Evolutionary conservation across 1,139 yeast genomes (phyloP), one percentile per base, ranked within the genome.

Genomic region (Hansenula sp.): DNA sequence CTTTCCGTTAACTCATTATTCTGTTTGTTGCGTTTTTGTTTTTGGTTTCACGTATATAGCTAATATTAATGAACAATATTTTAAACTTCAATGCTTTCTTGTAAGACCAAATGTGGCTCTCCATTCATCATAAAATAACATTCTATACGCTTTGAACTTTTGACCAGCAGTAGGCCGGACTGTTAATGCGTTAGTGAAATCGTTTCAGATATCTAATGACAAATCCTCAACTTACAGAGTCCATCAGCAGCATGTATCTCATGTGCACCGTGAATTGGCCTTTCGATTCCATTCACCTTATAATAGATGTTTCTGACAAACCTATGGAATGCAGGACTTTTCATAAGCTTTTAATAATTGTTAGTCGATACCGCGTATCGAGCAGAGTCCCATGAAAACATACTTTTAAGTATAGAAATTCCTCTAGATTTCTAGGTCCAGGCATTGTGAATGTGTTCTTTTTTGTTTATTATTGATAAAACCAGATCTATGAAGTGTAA

Each of bases 301-400:
- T 84, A 84, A 57, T 84, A 85, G 1, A 84, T 66, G 16, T 71
- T 68, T 38, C 81, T 71, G 6, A 88, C 96, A 69, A 85, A 79
- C 38, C 79, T 68, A 55, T 85, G 84, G 58, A 89, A 89, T 1
- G 76, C 69, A 1, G 76, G 78, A 8, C 93, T 83, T 36, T 70
- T 72, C 53, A 87, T 71, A 8, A 85, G 67, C 71, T 73, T 53
- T 37, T 47, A 50, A 2, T 4, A 16, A 34, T 13, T 25, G 25
- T 27, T 16, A 21, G 37, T 31, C 4, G 25, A 21, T 9, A 21
- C 25, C 5, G 25, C 25, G 25, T 21, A 4, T n/a, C 11, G 17
- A 21, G 17, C 5, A 13, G 16, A 13, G 4, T 21, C 16, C 4
- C 8, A 7, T 4, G 4, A n/a, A n/a, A n/a, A 48, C 53, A 15